phyloP scores from a whole-genome alignment of 345 rosid species.

The Excoecaria agallocha region DNA sequence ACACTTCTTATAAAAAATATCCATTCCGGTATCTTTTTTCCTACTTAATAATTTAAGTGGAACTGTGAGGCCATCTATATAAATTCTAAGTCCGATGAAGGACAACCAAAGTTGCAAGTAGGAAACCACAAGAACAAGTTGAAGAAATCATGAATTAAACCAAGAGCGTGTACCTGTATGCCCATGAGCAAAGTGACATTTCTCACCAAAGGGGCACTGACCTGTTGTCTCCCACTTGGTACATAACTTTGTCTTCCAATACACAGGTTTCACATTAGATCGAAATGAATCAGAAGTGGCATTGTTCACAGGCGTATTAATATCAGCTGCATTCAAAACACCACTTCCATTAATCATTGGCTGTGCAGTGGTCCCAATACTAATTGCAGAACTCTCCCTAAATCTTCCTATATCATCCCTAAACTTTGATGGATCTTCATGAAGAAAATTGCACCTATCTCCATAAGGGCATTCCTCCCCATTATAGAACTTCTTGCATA shows the following conservation, averaged over 20 bases:
- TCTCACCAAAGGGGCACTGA: constrained; percentile 87
- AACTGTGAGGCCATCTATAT: background rate
- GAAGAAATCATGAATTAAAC: background rate
- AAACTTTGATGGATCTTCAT: constrained; percentile 74
- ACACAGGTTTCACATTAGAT: constrained; percentile 52
- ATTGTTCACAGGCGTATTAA: constrained; percentile 37
- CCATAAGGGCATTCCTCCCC: constrained; percentile 98
- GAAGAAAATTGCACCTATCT: constrained; percentile 89
- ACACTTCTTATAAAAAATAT: background rate
- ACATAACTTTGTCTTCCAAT: constrained; percentile 91
- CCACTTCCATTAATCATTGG: constrained; percentile 34
- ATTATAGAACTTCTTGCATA: constrained; percentile 88
- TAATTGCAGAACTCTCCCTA: constrained; percentile 77
- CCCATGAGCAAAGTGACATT: constrained; percentile 96
- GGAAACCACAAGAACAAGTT: background rate
- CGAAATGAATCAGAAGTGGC: constrained; percentile 27
- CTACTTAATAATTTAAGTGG: background rate
- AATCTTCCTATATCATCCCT: constrained; percentile 65
- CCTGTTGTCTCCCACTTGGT: constrained; percentile 70
- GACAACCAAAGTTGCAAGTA: background rate
- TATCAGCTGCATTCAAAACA: constrained; percentile 42
- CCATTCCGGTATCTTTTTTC: background rate
- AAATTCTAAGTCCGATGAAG: background rate
- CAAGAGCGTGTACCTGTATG: constrained; percentile 56
- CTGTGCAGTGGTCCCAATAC: constrained; percentile 53